phyloP scores from a whole-genome alignment of 2,329 filamentous ascomycete genomes.

The Alternaria ethzedia region DNA sequence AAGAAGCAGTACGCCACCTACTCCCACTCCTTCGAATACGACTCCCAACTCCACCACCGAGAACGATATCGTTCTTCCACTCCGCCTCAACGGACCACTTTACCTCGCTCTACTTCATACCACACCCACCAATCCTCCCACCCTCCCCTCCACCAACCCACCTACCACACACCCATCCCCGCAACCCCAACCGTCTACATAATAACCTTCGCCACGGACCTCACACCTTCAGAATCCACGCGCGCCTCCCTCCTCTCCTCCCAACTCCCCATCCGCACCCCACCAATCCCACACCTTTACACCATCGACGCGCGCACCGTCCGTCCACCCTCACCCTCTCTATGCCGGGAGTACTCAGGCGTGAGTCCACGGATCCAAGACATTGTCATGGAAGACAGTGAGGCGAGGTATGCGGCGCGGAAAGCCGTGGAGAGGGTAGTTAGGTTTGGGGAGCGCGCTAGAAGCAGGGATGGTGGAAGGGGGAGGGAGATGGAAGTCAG shows the following conservation, averaged over 20 bases:
- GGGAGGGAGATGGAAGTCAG: constrained; percentile 7
- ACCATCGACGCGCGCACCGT: constrained; percentile 30
- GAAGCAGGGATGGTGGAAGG: neutral
- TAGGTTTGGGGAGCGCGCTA: neutral
- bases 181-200: constrained; percentile 32
- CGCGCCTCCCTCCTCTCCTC: constrained; percentile 13
- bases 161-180: neutral
- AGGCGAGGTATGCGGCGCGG: constrained; percentile 19
- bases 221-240: constrained; percentile 2
- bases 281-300: constrained; percentile 27
- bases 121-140: neutral
- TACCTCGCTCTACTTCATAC: neutral
- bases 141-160: neutral
- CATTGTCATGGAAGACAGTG: constrained; percentile 22
- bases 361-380: constrained; percentile 29
- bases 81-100: neutral
- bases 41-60: neutral
- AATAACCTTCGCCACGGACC: constrained; percentile 25
- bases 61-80: neutral
- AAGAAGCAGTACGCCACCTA: neutral
- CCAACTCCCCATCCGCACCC: constrained; percentile 16
- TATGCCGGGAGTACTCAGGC: constrained; percentile 33
- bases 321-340: constrained; percentile 10
- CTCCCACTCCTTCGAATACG: neutral
- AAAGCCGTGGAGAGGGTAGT: constrained; percentile 20